Base-by-base conservation (phyloP, 2,329 filamentous ascomycete species). In the Talaromyces atroroseus region DNA sequence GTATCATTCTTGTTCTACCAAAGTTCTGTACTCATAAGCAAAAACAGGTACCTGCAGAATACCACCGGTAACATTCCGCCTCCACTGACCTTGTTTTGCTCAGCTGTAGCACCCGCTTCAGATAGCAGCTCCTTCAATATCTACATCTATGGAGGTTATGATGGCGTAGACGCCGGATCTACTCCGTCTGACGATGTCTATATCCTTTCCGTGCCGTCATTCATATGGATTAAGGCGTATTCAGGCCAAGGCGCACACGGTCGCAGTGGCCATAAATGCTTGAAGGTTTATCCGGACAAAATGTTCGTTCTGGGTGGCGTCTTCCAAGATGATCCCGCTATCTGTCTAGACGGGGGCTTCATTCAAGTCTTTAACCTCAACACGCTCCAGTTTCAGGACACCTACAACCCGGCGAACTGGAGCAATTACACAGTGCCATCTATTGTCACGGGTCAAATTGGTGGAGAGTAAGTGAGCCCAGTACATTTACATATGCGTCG, bases 301-400 rank as follows among this genome's bases (percentile, higher is more conserved):
- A 74, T 76, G 72, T 62, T 75, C 36, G 68, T 73, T 16, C 54
- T 75, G 21, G 73, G 72, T 5, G 73, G 73, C 2, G 49, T 66
- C 4, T 61, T 50, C 38, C 57, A 59, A 32, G 40, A 50, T 12
- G 52, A 58, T 23, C 40, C 52, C 3, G 48, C 56, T 0, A 60
- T 58, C 0, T 88, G 84, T 57, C 68, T 88, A 1, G 71, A 75
- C 0, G 70, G 66, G 1, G 75, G 77, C 71, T 74, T 80, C 1
- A 70, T 89, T 36, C 77, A 83, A 77, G 79, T 71, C 5, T 71
- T 71, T 60, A 71, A 71, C 56, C 60, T 73, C 12, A 72, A 71
- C 58, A 66, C 61, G 5, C 57, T 70, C 20, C 56, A 63, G 40
- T 73, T 71, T 44, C 63, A 70, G 52, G 54, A 66, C 24, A 60